These are phyloP conservation scores for Zymoseptoria pseudotritici DNA, from an alignment of 2,329 filamentous ascomycete species.

Conservation along the genomic window DNA sequence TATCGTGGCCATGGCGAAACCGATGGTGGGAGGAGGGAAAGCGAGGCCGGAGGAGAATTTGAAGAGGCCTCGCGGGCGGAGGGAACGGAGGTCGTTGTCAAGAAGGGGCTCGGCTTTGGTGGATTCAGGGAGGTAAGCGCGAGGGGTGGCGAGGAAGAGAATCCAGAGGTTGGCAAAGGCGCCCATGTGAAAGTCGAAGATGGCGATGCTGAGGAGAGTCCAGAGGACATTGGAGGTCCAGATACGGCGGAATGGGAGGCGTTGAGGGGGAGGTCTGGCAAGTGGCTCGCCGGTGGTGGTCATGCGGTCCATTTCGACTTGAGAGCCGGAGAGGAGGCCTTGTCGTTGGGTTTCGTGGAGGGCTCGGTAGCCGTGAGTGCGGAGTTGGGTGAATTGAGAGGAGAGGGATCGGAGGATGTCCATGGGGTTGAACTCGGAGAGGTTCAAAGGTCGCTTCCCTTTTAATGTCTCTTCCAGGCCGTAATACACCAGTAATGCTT, in stretches of 20 bases:
- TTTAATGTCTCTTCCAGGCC: conserved; percentile 51
- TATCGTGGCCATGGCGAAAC: conserved; percentile 69
- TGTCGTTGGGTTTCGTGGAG: conserved; percentile 23
- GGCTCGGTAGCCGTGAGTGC: conserved; percentile 23
- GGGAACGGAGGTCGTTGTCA: conserved; percentile 5
- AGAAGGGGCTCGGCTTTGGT: conserved; percentile 22
- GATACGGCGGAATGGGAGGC: conserved; percentile 42
- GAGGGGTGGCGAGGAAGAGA: conserved; percentile 67
- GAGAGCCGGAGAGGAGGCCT: conserved; percentile 26
- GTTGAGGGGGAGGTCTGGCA: conserved; percentile 34
- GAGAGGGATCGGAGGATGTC: conserved; percentile 14
- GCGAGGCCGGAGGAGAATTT: conserved; percentile 66
- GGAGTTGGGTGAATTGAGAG: conserved; percentile 14
- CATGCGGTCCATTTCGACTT: conserved; percentile 30
- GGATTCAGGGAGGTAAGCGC: conserved; percentile 37
- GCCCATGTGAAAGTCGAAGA: conserved; percentile 66
- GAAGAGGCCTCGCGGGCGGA: conserved; percentile 38
- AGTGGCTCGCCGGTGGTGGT: conserved; percentile 25
- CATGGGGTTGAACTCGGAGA: conserved; percentile 22
- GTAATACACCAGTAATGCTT: conserved; percentile 49
- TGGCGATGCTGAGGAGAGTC: conserved; percentile 55
- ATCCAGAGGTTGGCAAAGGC: conserved; percentile 72
- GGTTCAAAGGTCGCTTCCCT: conserved; percentile 21
- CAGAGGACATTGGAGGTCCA: conserved; percentile 49
- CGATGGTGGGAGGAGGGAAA: conserved; percentile 62